Percentiles rank a stretch among this genome's conserved stretches.
phyloP scores from a whole-genome alignment of 148 eudicot species.

The Cornus florida region DNA sequence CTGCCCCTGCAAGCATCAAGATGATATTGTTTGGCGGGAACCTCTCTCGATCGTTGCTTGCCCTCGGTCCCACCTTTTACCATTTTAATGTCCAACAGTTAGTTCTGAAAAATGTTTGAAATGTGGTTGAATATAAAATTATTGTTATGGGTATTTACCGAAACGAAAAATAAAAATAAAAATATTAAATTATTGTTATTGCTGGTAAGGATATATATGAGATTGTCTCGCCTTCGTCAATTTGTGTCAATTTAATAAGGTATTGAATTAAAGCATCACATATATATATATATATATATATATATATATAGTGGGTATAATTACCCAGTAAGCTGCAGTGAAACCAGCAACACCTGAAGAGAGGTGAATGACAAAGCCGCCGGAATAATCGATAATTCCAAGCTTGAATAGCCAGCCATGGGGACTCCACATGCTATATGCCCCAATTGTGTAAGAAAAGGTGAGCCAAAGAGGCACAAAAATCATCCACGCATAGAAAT shows the following conservation, averaged over 20 bases:
- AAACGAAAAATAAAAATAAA: too few relatives aligned
- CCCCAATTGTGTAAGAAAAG: conserved; percentile 36
- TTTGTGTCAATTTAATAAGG: too few relatives aligned
- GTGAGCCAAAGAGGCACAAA: conserved; percentile 50
- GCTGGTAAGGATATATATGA: too few relatives aligned
- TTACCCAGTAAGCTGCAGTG: conserved; percentile 47
- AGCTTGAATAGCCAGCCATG: conserved; percentile 30
- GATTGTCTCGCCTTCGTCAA: too few relatives aligned
- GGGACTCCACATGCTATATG: conserved; percentile 38
- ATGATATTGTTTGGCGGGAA: conserved; percentile 47
- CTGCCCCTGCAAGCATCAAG: conserved; percentile 44
- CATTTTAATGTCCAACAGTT: background rate
- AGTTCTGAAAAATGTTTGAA: too few relatives aligned
- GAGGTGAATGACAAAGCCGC: conserved; percentile 43
- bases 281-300: too few relatives aligned
- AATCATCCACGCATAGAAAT: conserved; percentile 42
- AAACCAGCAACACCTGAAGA: conserved; percentile 50
- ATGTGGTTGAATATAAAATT: too few relatives aligned
- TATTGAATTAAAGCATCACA: too few relatives aligned
- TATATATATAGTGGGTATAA: too few relatives aligned
- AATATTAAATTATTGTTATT: too few relatives aligned
- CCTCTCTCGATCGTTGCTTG: conserved; percentile 34
- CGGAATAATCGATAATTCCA: conserved; percentile 43
- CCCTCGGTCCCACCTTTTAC: conserved; percentile 46
- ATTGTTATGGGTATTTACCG: too few relatives aligned